Evolutionary conservation across 1,284 basidiomycete species (phyloP).

Genomic region (Moesziomyces antarcticus): DNA sequence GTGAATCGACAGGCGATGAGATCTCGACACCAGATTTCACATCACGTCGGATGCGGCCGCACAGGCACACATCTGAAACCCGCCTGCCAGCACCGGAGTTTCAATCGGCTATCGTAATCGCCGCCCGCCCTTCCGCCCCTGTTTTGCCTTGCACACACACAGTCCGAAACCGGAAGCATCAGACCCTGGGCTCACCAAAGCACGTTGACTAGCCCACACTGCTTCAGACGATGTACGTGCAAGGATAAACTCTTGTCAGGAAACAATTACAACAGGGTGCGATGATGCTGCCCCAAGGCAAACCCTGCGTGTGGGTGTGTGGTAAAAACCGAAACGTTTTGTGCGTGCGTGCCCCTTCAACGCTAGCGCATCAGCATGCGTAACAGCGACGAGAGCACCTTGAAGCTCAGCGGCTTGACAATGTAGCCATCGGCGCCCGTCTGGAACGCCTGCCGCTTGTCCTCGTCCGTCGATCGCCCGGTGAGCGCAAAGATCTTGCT

Average conservation of each 20-base stretch:
- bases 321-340: neutral
- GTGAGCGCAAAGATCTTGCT: constrained; percentile 87
- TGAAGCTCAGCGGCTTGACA: constrained; percentile 68
- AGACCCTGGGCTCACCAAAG: no score
- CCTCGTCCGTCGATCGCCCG: constrained; percentile 89
- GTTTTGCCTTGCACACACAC: no score
- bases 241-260: no score
- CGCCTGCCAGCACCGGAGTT: neutral
- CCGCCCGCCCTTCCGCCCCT: neutral
- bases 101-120: neutral
- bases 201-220: no score
- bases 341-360: neutral
- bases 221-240: no score
- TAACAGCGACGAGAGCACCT: constrained; percentile 47
- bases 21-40: neutral
- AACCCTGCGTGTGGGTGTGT: neutral
- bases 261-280: no score
- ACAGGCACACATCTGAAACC: neutral
- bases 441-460: constrained; percentile 88
- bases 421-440: constrained; percentile 95
- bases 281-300: no score
- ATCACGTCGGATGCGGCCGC: neutral
- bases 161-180: neutral
- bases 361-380: constrained; percentile 43
- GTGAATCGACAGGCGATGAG: no score